These are phyloP conservation scores for Plasmodium gonderi DNA, from an alignment of 169 alveolate genomes.

Conservation along the genomic window DNA sequence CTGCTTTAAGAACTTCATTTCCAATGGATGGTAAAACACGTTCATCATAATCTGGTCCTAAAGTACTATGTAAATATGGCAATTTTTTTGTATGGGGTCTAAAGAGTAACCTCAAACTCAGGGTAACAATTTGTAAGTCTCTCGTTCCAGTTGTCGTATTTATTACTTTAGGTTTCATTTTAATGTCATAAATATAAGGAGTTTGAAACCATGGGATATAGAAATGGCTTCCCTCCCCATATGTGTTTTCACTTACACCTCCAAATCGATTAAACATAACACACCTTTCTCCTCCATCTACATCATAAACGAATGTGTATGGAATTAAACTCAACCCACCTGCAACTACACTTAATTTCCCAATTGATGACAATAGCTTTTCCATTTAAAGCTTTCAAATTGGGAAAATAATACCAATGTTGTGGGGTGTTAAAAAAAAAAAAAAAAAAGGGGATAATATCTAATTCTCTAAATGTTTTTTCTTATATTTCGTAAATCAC, in stretches of 20 bases:
- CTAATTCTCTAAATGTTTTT: no score
- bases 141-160: constrained; percentile 94
- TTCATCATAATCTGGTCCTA: constrained; percentile 98
- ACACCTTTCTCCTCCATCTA: constrained; percentile 97
- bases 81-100: constrained; percentile 92
- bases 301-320: constrained; percentile 88
- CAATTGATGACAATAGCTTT: constrained; percentile 79
- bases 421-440: not conserved
- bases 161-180: constrained; percentile 93
- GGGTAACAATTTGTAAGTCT: constrained; percentile 95
- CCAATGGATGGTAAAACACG: constrained; percentile 98
- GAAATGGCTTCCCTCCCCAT: constrained; percentile 95
- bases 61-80: constrained; percentile 92
- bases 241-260: constrained; percentile 90
- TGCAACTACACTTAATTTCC: constrained; percentile 83
- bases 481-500: no score
- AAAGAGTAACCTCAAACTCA: constrained; percentile 93
- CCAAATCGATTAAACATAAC: constrained; percentile 95
- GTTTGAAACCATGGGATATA: constrained; percentile 93
- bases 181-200: constrained; percentile 92
- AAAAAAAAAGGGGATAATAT: no score
- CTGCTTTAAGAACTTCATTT: constrained; percentile 97
- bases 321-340: constrained; percentile 88
- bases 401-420: not conserved
- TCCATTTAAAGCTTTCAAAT: constrained; percentile 78